Evolutionary conservation across 345 rosid genomes (phyloP).

Genomic region (Ricinus communis): DNA sequence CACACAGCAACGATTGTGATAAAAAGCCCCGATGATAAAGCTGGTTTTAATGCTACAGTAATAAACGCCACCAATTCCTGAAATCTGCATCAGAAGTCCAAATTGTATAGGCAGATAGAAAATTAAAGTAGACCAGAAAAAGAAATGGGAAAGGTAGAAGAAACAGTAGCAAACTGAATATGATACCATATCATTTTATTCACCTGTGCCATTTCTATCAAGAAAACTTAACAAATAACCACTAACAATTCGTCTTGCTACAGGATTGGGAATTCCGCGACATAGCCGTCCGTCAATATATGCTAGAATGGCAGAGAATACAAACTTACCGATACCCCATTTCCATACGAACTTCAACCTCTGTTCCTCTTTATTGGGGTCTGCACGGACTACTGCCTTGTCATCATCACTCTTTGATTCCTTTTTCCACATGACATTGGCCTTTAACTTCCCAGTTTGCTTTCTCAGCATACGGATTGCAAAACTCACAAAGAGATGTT

Average conservation of each 20-base stretch:
- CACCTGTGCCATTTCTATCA: conserved; percentile 45
- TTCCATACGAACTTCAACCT: conserved; percentile 58
- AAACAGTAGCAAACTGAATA: no score
- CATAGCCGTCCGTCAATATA: conserved; percentile 89
- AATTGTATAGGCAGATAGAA: neutral
- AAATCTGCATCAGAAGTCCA: neutral
- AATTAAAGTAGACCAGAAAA: neutral
- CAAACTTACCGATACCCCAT: conserved; percentile 70
- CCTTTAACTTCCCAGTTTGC: conserved; percentile 47
- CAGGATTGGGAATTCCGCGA: conserved; percentile 78
- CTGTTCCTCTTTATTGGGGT: conserved; percentile 25
- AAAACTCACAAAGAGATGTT: conserved; percentile 88
- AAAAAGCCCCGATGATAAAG: no score
- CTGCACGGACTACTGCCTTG: conserved; percentile 37
- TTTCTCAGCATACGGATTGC: conserved; percentile 69
- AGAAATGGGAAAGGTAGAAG: neutral
- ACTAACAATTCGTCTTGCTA: conserved; percentile 87
- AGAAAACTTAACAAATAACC: conserved; percentile 80
- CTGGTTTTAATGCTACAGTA: no score
- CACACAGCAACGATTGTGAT: neutral
- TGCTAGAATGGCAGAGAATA: conserved; percentile 72
- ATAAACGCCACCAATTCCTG: neutral
- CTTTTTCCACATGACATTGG: conserved; percentile 39
- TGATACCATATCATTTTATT: neutral
- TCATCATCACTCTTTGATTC: conserved; percentile 25